Evolutionary conservation across 2,329 filamentous ascomycete species (phyloP).

Genomic region (Paramyrothecium roridum): DNA sequence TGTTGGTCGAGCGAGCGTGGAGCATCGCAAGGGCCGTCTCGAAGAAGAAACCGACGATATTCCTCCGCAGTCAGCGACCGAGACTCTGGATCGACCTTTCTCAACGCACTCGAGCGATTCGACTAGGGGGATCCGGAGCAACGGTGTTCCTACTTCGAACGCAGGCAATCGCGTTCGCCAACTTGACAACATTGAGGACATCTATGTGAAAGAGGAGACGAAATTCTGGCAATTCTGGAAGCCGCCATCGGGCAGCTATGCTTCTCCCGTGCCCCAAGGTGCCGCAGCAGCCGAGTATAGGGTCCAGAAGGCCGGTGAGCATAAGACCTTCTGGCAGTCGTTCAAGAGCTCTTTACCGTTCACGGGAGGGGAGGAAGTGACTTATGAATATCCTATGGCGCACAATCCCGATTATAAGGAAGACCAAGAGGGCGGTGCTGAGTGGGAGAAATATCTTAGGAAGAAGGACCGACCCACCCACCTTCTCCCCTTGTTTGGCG

Average conservation of each 20-base stretch:
- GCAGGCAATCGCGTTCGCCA: constrained; percentile 51
- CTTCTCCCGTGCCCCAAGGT: constrained; percentile 59
- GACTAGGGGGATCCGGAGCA: constrained; percentile 14
- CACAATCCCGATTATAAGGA: constrained; percentile 56
- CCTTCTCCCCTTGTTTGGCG: constrained; percentile 61
- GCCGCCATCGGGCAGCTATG: constrained; percentile 57
- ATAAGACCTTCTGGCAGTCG: constrained; percentile 48
- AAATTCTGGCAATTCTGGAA: constrained; percentile 66
- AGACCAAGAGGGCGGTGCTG: constrained; percentile 60
- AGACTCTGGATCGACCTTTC: constrained; percentile 30
- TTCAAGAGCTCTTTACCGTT: constrained; percentile 50
- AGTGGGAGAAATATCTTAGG: constrained; percentile 81
- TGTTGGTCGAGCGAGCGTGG: constrained; percentile 9
- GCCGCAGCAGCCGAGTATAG: constrained; percentile 35
- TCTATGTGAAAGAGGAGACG: constrained; percentile 41
- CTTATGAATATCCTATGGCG: constrained; percentile 58
- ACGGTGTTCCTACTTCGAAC: background rate
- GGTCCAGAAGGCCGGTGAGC: constrained; percentile 27
- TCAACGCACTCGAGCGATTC: constrained; percentile 37
- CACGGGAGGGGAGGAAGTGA: constrained; percentile 37
- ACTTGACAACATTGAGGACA: constrained; percentile 43
- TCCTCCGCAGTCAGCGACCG: constrained; percentile 12
- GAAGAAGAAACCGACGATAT: constrained; percentile 27
- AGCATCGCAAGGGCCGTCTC: constrained; percentile 24
- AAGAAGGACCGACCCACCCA: constrained; percentile 83